phyloP scores from a whole-genome alignment of 208 protist genomes.

The Trypanosomatidae sp. region DNA sequence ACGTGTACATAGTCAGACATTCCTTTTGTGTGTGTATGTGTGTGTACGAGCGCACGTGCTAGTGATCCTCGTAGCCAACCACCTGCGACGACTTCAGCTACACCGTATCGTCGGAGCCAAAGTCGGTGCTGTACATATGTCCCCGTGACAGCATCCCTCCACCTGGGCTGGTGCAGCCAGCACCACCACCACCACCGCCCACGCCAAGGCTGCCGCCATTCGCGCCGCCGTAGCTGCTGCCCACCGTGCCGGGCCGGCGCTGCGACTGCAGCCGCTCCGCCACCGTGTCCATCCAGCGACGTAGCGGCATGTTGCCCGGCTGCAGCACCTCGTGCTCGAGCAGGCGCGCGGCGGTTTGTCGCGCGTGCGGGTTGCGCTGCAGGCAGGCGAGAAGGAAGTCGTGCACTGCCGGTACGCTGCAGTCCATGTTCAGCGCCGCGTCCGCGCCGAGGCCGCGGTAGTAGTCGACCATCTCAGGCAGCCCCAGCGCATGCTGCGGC shows the following conservation, averaged over 20 bases:
- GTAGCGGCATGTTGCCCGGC: slow-evolving; percentile 18
- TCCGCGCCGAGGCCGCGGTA: slow-evolving; percentile 39
- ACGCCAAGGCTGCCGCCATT: neutral
- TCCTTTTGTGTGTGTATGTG: too few species aligned
- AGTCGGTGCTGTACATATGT: too few species aligned
- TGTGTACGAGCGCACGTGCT: too few species aligned
- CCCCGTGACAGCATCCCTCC: too few species aligned
- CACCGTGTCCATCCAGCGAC: slow-evolving; percentile 26
- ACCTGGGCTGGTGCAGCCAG: too few species aligned
- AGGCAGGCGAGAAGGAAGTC: slow-evolving; percentile 50
- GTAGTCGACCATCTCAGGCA: slow-evolving; percentile 56
- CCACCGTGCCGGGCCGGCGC: slow-evolving; percentile 6
- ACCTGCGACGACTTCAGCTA: too few species aligned
- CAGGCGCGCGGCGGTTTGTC: slow-evolving; percentile 21
- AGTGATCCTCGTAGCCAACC: too few species aligned
- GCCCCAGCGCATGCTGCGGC: slow-evolving; percentile 28
- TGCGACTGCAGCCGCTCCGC: too few species aligned
- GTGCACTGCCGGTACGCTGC: slow-evolving; percentile 21
- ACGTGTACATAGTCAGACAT: too few species aligned
- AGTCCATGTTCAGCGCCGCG: slow-evolving; percentile 32
- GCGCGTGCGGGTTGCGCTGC: slow-evolving; percentile 33
- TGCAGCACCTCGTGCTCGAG: slow-evolving; percentile 36
- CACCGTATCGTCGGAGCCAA: too few species aligned
- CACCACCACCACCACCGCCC: too few species aligned
- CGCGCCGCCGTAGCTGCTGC: neutral